Conservation (phyloP, 192 early-diverging fungal genomes). For the Funneliformis mosseae region DNA sequence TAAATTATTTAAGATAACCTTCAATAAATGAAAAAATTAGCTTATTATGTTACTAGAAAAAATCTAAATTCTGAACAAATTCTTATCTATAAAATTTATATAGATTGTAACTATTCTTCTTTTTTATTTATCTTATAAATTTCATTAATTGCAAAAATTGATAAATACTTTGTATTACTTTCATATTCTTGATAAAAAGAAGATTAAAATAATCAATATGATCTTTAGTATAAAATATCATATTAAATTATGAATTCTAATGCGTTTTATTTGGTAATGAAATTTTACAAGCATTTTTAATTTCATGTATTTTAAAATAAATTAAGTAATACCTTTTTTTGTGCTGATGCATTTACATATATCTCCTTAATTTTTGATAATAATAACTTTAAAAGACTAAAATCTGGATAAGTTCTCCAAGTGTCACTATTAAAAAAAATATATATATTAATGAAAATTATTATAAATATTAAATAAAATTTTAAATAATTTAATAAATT, state of each 20-base stretch:
- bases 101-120: not conserved
- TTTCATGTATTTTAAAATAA: conserved; percentile 11
- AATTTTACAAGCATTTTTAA: conserved; percentile 1
- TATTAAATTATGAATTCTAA: too few species aligned
- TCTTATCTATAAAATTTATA: not conserved
- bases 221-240: not conserved
- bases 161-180: not conserved
- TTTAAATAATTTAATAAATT: too few species aligned
- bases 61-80: conserved; percentile 7
- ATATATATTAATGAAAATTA: too few species aligned
- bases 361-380: too few species aligned
- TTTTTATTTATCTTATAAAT: not conserved
- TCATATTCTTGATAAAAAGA: conserved; percentile 15
- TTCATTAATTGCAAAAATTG: not conserved
- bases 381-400: too few species aligned
- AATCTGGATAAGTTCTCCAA: too few species aligned
- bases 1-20: not conserved
- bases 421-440: too few species aligned
- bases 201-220: conserved; percentile 14
- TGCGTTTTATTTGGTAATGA: not conserved
- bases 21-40: not conserved
- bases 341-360: not conserved
- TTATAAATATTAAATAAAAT: too few species aligned
- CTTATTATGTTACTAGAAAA: not conserved
- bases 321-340: not conserved